phyloP scores from a whole-genome alignment of 2,329 filamentous ascomycete species.

The Cladosporium sp. region DNA sequence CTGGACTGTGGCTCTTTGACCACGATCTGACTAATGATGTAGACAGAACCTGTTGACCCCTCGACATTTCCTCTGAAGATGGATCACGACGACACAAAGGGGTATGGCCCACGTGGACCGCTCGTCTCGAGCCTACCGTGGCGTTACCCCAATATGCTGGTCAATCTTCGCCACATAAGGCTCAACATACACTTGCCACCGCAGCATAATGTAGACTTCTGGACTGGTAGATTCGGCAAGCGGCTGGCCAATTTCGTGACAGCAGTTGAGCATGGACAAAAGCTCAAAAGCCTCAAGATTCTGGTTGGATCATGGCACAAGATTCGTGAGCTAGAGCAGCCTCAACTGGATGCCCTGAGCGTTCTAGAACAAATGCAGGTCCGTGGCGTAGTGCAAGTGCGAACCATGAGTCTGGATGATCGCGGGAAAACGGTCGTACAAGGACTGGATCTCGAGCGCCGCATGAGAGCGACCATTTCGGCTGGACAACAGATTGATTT shows the following conservation, averaged over 20 bases:
- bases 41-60: neutral
- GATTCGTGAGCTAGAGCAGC: conserved; percentile 10
- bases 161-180: conserved; percentile 17
- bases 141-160: conserved; percentile 18
- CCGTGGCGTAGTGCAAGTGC: conserved; percentile 17
- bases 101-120: neutral
- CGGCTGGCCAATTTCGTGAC: conserved; percentile 14
- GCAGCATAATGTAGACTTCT: conserved; percentile 2
- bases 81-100: conserved; percentile 1
- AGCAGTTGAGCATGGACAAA: conserved; percentile 17
- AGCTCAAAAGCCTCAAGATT: conserved; percentile 17
- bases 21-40: neutral
- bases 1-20: neutral
- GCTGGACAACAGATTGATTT: neutral
- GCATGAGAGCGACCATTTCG: conserved; percentile 15
- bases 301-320: conserved; percentile 16
- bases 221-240: conserved; percentile 1
- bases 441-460: conserved; percentile 14
- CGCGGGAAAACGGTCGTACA: conserved; percentile 14
- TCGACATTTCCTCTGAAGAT: conserved; percentile 10
- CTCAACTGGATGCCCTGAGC: conserved; percentile 14
- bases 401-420: conserved; percentile 16
- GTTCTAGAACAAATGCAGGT: conserved; percentile 20
- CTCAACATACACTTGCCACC: conserved; percentile 21
- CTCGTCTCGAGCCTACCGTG: conserved; percentile 19